Conservation (phyloP, 495 filamentous ascomycete species). For the Talaromyces stipitatus region DNA sequence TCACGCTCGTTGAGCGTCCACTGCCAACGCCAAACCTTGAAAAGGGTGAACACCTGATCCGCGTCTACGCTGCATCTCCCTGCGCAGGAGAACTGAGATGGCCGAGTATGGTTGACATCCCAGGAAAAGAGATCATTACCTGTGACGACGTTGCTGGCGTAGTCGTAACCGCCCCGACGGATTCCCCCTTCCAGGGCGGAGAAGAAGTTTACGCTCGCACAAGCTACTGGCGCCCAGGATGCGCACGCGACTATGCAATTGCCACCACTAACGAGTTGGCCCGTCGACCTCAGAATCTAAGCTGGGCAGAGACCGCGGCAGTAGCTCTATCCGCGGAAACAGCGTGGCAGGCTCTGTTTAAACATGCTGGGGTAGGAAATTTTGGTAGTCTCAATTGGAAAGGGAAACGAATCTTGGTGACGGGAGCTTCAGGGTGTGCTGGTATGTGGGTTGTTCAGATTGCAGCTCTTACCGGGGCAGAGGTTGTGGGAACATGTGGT, state of each 20-base stretch:
- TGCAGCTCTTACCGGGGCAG: conserved; percentile 32
- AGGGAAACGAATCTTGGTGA: conserved; percentile 38
- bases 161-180: conserved; percentile 29
- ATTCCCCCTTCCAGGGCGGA: conserved; percentile 39
- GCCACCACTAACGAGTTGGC: conserved; percentile 36
- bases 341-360: conserved; percentile 47
- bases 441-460: conserved; percentile 53
- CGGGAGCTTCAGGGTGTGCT: conserved; percentile 43
- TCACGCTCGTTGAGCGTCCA: conserved; percentile 11
- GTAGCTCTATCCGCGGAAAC: conserved; percentile 41
- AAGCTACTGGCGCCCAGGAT: conserved; percentile 28
- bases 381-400: conserved; percentile 10
- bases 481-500: conserved; percentile 34
- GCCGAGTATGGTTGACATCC: conserved; percentile 16
- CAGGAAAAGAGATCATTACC: conserved; percentile 29
- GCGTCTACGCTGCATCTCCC: conserved; percentile 39
- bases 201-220: conserved; percentile 44
- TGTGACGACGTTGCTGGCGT: conserved; percentile 45
- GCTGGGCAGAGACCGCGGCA: conserved; percentile 37
- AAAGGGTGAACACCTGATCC: conserved; percentile 41
- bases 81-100: conserved; percentile 50
- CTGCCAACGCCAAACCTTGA: conserved; percentile 13
- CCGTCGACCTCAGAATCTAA: conserved; percentile 24
- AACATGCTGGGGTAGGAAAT: conserved; percentile 21
- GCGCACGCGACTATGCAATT: conserved; percentile 39